These are phyloP conservation scores for Termitomyces eurrhizus DNA, from an alignment of 768 basidiomycete genomes.

Conservation along the genomic window DNA sequence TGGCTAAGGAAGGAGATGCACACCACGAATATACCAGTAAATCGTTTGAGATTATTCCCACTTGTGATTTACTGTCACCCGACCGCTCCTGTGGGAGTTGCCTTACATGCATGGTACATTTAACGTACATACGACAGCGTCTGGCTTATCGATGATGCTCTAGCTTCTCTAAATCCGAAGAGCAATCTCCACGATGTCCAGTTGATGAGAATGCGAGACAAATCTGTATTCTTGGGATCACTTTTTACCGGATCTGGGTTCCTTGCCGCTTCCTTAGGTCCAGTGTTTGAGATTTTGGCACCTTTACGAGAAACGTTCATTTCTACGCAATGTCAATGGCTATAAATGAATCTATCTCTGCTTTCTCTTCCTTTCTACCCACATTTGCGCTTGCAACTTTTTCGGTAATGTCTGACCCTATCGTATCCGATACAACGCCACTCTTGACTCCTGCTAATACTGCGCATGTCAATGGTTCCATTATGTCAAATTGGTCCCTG, in stretches of 20 bases:
- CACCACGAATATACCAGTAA: not conserved
- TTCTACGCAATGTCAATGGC: not conserved
- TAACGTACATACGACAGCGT: not conserved
- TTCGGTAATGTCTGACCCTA: not conserved
- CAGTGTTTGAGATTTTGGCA: not conserved
- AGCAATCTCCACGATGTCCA: not conserved
- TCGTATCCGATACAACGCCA: slow-evolving; percentile 1
- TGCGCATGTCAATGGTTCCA: not conserved
- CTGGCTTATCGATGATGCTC: not conserved
- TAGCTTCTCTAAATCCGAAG: not conserved
- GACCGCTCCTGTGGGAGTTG: not conserved
- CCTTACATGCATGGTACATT: not conserved
- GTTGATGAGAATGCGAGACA: not conserved
- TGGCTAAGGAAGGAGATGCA: not conserved
- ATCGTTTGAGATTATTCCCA: not conserved
- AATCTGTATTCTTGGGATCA: not conserved
- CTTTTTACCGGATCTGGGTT: not conserved
- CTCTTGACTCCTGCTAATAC: not conserved
- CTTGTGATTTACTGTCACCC: not conserved
- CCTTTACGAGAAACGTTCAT: not conserved
- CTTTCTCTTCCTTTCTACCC: not conserved
- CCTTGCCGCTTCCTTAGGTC: not conserved
- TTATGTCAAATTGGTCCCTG: not conserved
- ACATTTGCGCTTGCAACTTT: not conserved
- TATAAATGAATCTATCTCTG: not conserved